Conservation (phyloP, 2,329 filamentous ascomycete genomes). For the Pseudomassariella vexata region DNA sequence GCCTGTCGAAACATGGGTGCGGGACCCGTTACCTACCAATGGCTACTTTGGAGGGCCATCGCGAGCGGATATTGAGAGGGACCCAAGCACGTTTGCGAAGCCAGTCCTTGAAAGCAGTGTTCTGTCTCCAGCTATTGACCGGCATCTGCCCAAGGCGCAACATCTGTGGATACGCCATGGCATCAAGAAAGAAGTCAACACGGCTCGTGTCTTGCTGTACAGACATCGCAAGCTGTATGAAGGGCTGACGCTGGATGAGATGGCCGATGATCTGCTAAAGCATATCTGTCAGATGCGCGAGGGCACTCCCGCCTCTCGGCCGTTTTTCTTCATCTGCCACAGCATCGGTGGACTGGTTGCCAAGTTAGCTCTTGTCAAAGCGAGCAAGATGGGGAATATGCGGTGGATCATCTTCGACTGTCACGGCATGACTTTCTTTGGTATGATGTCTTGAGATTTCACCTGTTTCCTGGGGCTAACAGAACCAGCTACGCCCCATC, state of each 20-base stretch:
- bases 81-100: slow-evolving; percentile 24
- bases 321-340: slow-evolving; percentile 55
- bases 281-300: slow-evolving; percentile 31
- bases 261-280: slow-evolving; percentile 42
- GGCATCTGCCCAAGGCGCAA: slow-evolving; percentile 22
- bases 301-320: slow-evolving; percentile 32
- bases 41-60: slow-evolving; percentile 37
- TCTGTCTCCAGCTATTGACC: slow-evolving; percentile 25
- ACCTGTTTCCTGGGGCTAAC: slow-evolving; percentile 7
- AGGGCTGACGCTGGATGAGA: slow-evolving; percentile 33
- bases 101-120: slow-evolving; percentile 24
- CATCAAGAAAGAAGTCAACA: slow-evolving; percentile 39
- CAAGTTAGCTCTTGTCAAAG: slow-evolving; percentile 49
- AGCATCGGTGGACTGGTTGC: slow-evolving; percentile 56
- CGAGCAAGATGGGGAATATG: slow-evolving; percentile 30
- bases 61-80: slow-evolving; percentile 14
- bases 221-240: slow-evolving; percentile 38
- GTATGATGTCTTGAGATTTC: slow-evolving; percentile 26
- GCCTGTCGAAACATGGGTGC: slow-evolving; percentile 46
- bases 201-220: slow-evolving; percentile 46
- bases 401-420: slow-evolving; percentile 46
- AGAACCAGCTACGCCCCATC: slow-evolving; percentile 49
- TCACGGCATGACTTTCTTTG: slow-evolving; percentile 56
- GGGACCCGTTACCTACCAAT: slow-evolving; percentile 41
- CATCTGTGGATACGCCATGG: slow-evolving; percentile 50